Evolutionary conservation across 2,329 filamentous ascomycete species (phyloP).

Genomic region (Macroventuria anomochaeta): DNA sequence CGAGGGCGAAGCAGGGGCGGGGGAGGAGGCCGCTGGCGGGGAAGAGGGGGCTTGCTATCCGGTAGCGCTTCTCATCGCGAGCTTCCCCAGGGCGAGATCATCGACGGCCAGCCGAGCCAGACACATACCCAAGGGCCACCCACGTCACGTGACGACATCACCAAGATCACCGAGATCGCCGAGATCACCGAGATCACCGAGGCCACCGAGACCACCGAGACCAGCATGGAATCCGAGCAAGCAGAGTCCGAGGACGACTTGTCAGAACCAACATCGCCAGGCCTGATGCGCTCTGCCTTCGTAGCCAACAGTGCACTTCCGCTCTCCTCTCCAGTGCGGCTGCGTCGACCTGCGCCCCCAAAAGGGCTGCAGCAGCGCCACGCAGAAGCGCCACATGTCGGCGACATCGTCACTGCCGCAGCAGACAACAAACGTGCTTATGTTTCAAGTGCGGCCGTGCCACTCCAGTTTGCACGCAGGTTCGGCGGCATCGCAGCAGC

Average conservation of each 20-base stretch:
- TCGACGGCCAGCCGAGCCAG: conserved; percentile 1
- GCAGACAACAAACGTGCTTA: conserved; percentile 16
- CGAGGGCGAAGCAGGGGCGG: conserved; percentile 23
- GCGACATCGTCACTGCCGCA: conserved; percentile 4
- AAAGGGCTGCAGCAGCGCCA: background rate
- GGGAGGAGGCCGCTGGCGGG: conserved; percentile 25
- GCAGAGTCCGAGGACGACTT: conserved; percentile 20
- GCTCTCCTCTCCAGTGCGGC: conserved; percentile 26
- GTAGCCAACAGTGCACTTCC: conserved; percentile 42
- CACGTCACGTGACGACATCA: background rate
- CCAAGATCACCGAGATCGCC: too few relatives aligned
- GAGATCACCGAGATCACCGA: too few relatives aligned
- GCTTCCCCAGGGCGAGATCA: conserved; percentile 5
- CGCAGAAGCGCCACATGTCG: conserved; percentile 10
- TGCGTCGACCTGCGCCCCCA: background rate
- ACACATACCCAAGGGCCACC: background rate
- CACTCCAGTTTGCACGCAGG: conserved; percentile 15
- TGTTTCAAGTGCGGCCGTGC: conserved; percentile 20
- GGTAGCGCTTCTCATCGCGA: background rate
- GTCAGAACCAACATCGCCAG: conserved; percentile 25
- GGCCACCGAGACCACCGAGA: too few relatives aligned
- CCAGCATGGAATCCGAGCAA: too few relatives aligned
- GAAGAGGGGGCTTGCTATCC: background rate
- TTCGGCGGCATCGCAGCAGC: background rate
- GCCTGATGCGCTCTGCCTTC: conserved; percentile 37